Conservation (phyloP, 805 yeast genomes). For the Ogataea parapolymorpha region DNA sequence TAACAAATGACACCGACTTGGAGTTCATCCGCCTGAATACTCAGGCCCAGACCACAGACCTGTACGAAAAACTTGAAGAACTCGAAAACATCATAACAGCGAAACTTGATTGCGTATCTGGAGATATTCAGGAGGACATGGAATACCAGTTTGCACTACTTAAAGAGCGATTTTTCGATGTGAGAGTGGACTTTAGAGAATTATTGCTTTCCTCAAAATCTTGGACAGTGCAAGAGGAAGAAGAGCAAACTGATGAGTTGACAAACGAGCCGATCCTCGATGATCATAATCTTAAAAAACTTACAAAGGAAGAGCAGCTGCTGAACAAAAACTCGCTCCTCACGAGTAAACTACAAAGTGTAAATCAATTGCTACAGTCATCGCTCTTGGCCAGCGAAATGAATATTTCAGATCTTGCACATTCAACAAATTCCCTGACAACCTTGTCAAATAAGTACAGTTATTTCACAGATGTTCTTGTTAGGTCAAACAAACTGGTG, state of each 20-base stretch:
- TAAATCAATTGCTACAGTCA: constrained; percentile 46
- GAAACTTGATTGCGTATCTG: constrained; percentile 9
- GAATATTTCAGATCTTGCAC: constrained; percentile 45
- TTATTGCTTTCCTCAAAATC: constrained; percentile 27
- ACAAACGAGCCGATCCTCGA: constrained; percentile 22
- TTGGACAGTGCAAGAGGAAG: constrained; percentile 18
- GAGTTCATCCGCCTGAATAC: constrained; percentile 14
- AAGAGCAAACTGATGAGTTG: constrained; percentile 1
- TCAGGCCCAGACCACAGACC: constrained; percentile 15
- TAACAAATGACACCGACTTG: constrained; percentile 8
- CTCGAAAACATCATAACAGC: constrained; percentile 14
- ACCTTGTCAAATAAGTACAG: constrained; percentile 41
- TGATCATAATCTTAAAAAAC: constrained; percentile 26
- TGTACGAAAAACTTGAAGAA: constrained; percentile 20
- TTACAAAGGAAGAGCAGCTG: constrained; percentile 39
- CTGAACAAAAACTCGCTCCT: constrained; percentile 45
- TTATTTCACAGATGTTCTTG: constrained; percentile 39
- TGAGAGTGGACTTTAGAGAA: constrained; percentile 27
- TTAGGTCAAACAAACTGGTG: constrained; percentile 44
- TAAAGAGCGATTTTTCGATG: constrained; percentile 24
- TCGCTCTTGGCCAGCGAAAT: constrained; percentile 50
- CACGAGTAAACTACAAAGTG: constrained; percentile 44
- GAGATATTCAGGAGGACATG: constrained; percentile 2
- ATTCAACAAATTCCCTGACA: constrained; percentile 41
- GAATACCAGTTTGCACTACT: constrained; percentile 12